These are phyloP conservation scores for Schizonepeta tenuifolia DNA, from an alignment of 257 asterid genomes.

Conservation along the genomic window DNA sequence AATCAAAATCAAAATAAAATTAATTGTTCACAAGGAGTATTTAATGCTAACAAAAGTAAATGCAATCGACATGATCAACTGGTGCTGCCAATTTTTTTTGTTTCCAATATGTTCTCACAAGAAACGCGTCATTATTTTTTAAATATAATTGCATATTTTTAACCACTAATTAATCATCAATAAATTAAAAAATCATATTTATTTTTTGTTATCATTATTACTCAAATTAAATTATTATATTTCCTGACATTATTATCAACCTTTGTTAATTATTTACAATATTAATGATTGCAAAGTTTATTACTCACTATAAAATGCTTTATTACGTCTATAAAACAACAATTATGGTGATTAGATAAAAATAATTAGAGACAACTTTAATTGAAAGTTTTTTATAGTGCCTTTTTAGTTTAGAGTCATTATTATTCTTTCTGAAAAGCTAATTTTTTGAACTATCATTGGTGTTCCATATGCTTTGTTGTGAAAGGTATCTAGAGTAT, in stretches of 20 bases:
- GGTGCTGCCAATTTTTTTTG: too few species aligned
- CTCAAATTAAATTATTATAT: background rate
- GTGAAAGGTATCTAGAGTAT: background rate
- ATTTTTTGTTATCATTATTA: background rate
- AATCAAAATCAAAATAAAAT: too few species aligned
- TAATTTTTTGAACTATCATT: constrained; percentile 10
- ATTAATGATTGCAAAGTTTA: background rate
- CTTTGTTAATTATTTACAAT: background rate
- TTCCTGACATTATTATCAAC: background rate
- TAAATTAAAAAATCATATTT: background rate
- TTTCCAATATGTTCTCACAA: background rate
- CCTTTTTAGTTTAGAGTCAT: constrained; percentile 1
- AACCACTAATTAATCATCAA: background rate
- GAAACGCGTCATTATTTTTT: background rate
- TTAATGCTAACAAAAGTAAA: too few species aligned
- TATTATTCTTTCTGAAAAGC: constrained; percentile 23
- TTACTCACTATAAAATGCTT: background rate
- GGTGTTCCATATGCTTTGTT: constrained; percentile 9
- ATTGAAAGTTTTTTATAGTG: background rate
- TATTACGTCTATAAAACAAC: background rate
- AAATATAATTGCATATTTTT: background rate
- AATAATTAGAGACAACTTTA: constrained; percentile 10
- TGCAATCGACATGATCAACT: too few species aligned
- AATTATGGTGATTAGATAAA: constrained; percentile 9
- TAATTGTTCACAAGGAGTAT: too few species aligned